Evolutionary conservation across 345 rosid species (phyloP).

Genomic region (Cardamine resedifolia): DNA sequence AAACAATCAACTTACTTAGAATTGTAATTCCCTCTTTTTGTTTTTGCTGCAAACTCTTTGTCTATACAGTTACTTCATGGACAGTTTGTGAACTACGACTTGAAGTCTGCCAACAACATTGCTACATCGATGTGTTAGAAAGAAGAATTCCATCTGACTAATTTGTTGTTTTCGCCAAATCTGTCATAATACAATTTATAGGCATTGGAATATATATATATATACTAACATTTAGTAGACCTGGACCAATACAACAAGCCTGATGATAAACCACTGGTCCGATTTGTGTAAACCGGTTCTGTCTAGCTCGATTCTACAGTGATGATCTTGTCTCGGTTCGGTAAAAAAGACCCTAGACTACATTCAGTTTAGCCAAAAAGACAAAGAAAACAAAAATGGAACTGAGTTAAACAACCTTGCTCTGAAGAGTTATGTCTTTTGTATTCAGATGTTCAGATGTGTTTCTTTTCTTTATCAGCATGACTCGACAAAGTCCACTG

Average conservation of each 20-base stretch:
- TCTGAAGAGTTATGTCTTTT: not conserved
- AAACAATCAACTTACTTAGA: too few species aligned
- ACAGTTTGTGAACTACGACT: too few species aligned
- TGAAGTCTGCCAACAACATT: too few species aligned
- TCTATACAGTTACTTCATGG: too few species aligned
- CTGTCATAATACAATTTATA: not conserved
- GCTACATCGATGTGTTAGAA: too few species aligned
- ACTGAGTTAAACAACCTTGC: conserved; percentile 1
- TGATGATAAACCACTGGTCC: not conserved
- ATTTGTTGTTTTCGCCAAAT: too few species aligned
- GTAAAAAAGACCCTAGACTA: conserved; percentile 1
- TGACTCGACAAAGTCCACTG: conserved; percentile 57
- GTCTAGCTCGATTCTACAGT: conserved; percentile 9
- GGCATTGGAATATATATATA: not conserved
- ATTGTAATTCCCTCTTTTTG: too few species aligned
- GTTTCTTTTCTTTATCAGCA: conserved; percentile 48
- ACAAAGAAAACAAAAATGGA: conserved; percentile 1
- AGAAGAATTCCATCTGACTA: too few species aligned
- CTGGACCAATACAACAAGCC: conserved; percentile 5
- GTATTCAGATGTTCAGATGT: conserved; percentile 34
- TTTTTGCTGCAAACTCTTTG: too few species aligned
- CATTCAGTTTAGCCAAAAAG: not conserved
- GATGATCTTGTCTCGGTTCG: not conserved
- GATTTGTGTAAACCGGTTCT: conserved; percentile 12
- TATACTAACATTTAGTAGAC: not conserved